Evolutionary conservation across 2,329 filamentous ascomycete genomes (phyloP).

Genomic region (Achaetomium macrosporum): DNA sequence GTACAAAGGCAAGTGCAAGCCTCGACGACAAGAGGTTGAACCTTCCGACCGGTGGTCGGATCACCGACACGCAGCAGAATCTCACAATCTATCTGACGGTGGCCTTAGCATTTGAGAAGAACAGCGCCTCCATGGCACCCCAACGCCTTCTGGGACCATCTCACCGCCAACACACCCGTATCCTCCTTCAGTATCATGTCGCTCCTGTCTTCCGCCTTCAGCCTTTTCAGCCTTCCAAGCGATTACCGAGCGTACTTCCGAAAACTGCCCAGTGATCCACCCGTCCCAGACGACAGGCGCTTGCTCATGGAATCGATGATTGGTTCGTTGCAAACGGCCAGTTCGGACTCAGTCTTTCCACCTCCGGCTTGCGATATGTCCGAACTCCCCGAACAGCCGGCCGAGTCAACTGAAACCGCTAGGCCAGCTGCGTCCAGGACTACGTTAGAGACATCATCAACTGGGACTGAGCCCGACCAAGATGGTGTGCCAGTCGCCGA

Average conservation of each 20-base stretch:
- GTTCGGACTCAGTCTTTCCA: neutral
- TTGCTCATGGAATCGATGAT: too few relatives aligned
- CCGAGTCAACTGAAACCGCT: too few relatives aligned
- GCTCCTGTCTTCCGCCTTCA: neutral
- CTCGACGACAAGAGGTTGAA: neutral
- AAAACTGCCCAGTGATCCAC: neutral
- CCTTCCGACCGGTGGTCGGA: too few relatives aligned
- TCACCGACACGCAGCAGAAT: too few relatives aligned
- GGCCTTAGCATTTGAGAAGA: too few relatives aligned
- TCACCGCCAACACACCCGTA: neutral
- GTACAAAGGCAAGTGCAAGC: neutral
- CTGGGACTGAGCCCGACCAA: neutral
- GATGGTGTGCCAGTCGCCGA: neutral
- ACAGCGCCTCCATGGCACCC: too few relatives aligned
- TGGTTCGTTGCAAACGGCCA: neutral
- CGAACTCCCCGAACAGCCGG: neutral
- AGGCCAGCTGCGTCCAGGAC: neutral
- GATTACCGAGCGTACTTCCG: neutral
- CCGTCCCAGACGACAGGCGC: too few relatives aligned
- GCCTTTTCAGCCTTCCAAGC: neutral
- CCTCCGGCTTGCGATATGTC: neutral
- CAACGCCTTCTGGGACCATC: too few relatives aligned
- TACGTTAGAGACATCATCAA: neutral
- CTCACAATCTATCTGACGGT: too few relatives aligned
- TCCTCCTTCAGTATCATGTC: neutral